A percentile compares a stretch with the other conserved stretches of the same genome.
These are phyloP conservation scores for Pseudogymnoascus verrucosus DNA, from an alignment of 2,329 filamentous ascomycete species.

Conservation along the genomic window DNA sequence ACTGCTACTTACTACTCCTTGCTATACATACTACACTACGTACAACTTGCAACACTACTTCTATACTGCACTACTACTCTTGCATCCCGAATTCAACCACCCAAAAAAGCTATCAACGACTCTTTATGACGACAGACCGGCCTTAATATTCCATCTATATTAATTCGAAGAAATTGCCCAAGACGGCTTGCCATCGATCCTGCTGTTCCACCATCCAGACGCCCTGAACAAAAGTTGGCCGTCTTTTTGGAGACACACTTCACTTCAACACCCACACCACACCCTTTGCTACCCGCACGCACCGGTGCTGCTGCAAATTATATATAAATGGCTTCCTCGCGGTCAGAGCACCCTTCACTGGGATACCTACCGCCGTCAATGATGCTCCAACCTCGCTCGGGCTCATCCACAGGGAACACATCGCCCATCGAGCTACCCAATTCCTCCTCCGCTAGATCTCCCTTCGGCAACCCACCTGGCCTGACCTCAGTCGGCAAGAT, in stretches of 20 bases:
- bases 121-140: not conserved
- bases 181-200: not conserved
- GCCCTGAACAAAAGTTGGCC: not conserved
- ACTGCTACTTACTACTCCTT: slow-evolving; percentile 27
- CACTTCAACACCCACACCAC: not conserved
- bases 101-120: not conserved
- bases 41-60: too few species aligned
- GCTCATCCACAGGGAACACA: slow-evolving; percentile 70
- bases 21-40: not conserved
- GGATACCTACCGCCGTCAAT: slow-evolving; percentile 57
- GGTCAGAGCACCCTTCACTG: slow-evolving; percentile 79
- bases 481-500: slow-evolving; percentile 53
- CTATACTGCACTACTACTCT: not conserved
- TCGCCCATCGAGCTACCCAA: slow-evolving; percentile 70
- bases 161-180: not conserved
- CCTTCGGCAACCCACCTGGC: slow-evolving; percentile 61
- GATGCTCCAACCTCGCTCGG: slow-evolving; percentile 40
- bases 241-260: not conserved
- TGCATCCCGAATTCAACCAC: not conserved
- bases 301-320: slow-evolving; percentile 46
- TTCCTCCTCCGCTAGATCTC: slow-evolving; percentile 57
- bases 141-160: not conserved
- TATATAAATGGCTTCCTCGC: slow-evolving; percentile 75
- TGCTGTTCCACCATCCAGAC: not conserved
- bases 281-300: not conserved